These are phyloP conservation scores for Heterobasidion parviporum DNA, from an alignment of 1,284 basidiomycete genomes.

Conservation along the genomic window DNA sequence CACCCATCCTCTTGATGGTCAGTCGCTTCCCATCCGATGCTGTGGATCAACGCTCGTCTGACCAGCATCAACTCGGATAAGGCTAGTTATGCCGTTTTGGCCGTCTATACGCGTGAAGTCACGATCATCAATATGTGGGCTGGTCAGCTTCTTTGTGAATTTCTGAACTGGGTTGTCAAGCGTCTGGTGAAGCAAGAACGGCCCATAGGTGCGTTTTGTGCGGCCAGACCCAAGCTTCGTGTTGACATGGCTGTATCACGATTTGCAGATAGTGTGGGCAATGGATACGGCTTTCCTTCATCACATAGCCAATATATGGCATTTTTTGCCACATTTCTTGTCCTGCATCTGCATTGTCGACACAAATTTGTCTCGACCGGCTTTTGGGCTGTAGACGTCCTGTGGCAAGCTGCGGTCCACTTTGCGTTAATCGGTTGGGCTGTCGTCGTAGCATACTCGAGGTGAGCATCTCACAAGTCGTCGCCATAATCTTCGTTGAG, in stretches of 20 bases:
- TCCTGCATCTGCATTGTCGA: constrained; percentile 65
- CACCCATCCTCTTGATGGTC: constrained; percentile 73
- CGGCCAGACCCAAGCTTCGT: neutral
- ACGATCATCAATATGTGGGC: constrained; percentile 76
- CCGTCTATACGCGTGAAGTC: constrained; percentile 71
- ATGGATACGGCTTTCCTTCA: constrained; percentile 82
- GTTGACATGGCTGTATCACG: neutral
- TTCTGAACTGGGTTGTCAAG: constrained; percentile 66
- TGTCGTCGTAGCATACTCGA: constrained; percentile 67
- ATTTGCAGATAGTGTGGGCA: constrained; percentile 45
- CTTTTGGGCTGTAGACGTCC: constrained; percentile 36
- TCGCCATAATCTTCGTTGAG: neutral
- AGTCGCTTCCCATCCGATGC: constrained; percentile 2
- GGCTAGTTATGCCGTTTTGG: constrained; percentile 74
- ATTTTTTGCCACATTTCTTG: constrained; percentile 73
- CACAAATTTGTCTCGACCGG: constrained; percentile 58
- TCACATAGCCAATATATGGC: constrained; percentile 88
- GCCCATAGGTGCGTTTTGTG: constrained; percentile 46
- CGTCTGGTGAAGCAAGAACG: constrained; percentile 60
- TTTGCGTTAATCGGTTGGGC: constrained; percentile 46
- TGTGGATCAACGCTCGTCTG: neutral
- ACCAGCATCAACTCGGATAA: constrained; percentile 18
- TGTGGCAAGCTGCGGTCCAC: constrained; percentile 42
- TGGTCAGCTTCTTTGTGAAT: constrained; percentile 72
- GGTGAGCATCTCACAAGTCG: constrained; percentile 30